Evolutionary conservation across 164 flowering plant species (phyloP), one percentile per base, ranked within the genome.

Genomic region (Chimonanthus salicifolius): DNA sequence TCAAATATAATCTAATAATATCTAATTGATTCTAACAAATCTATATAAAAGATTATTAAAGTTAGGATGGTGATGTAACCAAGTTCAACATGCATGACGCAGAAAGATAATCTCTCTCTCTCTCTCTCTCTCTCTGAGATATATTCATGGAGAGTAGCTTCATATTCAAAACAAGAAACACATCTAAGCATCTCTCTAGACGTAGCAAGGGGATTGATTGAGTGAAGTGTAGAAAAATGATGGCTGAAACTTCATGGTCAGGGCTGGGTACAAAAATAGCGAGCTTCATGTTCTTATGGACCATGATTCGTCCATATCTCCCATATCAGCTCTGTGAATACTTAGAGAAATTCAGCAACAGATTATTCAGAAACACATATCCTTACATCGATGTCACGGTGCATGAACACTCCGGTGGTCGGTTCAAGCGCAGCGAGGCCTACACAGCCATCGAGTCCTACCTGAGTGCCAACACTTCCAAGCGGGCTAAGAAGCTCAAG

Each of bases 401-500:
- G 82, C 84, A 83, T 43, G 94, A 90, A 68, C 82, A 69, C 82
- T 60, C 78, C 1, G 87, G 85, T 0, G 87, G 80, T 5, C 69
- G 85, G 6, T 80, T 87, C 73, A 77, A 82, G 78, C 69, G 87
- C 16, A 88, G 84, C 20, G 84, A 83, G 43, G 88, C 87, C 49
- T 91, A 87, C 46, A 13, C 68, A 0, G 81, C 87, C 3, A 78
- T 88, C 2, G 86, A 89, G 76, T 78, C 85, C 0, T 91, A 91
- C 77, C 87, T 89, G 2, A 79, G 85, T 54, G 50, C 43, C 7
- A 83, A 78, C 73, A 72, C 89, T 0, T 66, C 88, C 10, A 77
- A 74, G 65, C 20, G 60, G 8, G 89, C 89, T 1, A 85, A 84
- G 71, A 74, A 86, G 20, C 92, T 89, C 64, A 88, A 82, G 47